Base-by-base conservation (phyloP, 305 asterid genomes). In the Fraxinus floribunda region DNA sequence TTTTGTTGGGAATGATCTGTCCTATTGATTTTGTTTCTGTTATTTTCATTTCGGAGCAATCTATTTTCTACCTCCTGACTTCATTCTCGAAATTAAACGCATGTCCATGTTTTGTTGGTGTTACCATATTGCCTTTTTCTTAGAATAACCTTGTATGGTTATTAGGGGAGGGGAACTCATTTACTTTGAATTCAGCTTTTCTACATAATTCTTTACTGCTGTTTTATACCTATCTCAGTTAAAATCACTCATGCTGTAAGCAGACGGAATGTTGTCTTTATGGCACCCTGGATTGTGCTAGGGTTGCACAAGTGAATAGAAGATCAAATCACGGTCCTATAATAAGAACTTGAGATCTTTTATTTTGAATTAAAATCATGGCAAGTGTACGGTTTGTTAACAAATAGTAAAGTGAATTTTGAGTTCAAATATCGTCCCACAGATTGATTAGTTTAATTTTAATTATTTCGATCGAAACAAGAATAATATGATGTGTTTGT, bases 1-100 rank as follows among this genome's bases (percentile, higher is more conserved):
- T 88, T 87, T 87, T 86, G 89, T 75, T 66, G 66, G 78, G 79
- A 70, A 76, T 80, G 79, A 30, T 75, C 9, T 83, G 52, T 44
- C 78, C 41, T 71, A 13, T 15, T 73, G 79, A 32, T 71, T 71
- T 32, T 71, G 76, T 71, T 71, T 71, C 76, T 71, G 76, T 71
- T 71, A 26, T 30, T n/a, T 71, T 1, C 36, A 34, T 34, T 71
- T 29, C 9, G 57, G 36, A 26, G 72, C 29, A 35, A 3, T 49
- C 36, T 76, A 10, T 72, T 49, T 57, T 55, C 44, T 7, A 15
- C 64, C 35, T 57, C 70, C 15, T 16, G 24, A 71, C 76, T 32
- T 71, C 24, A 30, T 32, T 71, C 24, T 32, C 2, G 46, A 71
- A 32, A 15, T 81, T 74, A 16, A 75, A 22, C 38, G 46, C 84